phyloP scores from a whole-genome alignment of 2,329 filamentous ascomycete genomes.

The Colletotrichum magnum region DNA sequence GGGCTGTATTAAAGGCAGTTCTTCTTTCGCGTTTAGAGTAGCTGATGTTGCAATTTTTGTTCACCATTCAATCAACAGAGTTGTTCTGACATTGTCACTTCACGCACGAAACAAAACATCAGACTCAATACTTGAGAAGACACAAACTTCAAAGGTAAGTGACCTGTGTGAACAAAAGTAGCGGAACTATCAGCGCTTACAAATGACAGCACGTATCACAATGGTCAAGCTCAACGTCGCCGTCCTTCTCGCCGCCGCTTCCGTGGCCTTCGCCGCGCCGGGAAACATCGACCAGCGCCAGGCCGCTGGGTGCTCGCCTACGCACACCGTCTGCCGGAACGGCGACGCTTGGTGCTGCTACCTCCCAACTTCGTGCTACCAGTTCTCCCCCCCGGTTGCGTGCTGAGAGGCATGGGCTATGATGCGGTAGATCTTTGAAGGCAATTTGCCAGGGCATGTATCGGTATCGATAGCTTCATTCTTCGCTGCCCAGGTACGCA shows the following conservation, averaged over 20 bases:
- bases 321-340: constrained; percentile 20
- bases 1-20: no score
- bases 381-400: constrained; percentile 24
- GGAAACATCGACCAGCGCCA: constrained; percentile 8
- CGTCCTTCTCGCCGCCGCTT: not conserved
- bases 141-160: not conserved
- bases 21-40: no score
- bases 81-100: no score
- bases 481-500: no score
- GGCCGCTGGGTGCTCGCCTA: constrained; percentile 23
- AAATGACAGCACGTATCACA: not conserved
- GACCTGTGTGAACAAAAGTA: not conserved
- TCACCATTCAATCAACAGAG: no score
- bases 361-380: constrained; percentile 7
- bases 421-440: not conserved
- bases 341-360: constrained; percentile 32
- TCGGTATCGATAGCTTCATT: no score
- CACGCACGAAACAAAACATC: no score
- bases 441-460: no score
- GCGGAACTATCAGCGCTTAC: not conserved
- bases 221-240: constrained; percentile 15
- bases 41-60: no score
- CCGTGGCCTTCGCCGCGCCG: constrained; percentile 3
- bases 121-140: no score
- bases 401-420: not conserved